Evolutionary conservation across 441 rosid genomes (phyloP), one percentile per base, ranked within the genome.

Genomic region (Jatropha multifida): DNA sequence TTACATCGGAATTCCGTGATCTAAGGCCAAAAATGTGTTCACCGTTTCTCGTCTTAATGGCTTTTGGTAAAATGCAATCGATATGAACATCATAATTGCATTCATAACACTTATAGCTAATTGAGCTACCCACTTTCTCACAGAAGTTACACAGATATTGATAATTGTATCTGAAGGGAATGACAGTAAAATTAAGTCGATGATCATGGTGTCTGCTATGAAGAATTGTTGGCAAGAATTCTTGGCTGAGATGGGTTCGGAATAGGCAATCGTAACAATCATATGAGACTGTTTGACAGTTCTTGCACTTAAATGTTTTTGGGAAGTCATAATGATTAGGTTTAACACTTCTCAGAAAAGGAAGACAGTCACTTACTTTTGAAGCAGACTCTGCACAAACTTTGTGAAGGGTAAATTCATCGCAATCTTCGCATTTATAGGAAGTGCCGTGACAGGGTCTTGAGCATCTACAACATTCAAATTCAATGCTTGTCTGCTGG

Each of bases 341-440:
- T 15, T 38, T 32, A 4, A 11, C 9, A 1, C 3, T 6, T 7
- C 0, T 11, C n/a, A 38, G 18, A 52, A 17, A 32, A 32, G 7
- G 48, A 54, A 27, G 46, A 52, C 56, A 52, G 1, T 52, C 7
- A 15, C 5, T 15, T 52, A 15, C n/a, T 20, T 15, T 14, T n/a
- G 14, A 2, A 23, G 73, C 44, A 18, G 26, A 4, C 62, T 69
- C 49, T n/a, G 49, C 62, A 44, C 62, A 69, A 4, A 2, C 7
- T 32, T 52, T 69, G 48, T 69, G 62, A 0, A 69, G 48, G n/a
- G 7, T 54, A 40, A 32, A 54, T 69, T 69, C 63, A 69, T 69
- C 49, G 12, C 73, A 54, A 9, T 17, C 73, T 2, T 6, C 23
- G n/a, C 73, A 69, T 2, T 69, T 17, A 5, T 69, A 51, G 44